A percentile compares a stretch with the other conserved stretches of the same genome.
Evolutionary conservation across 2,329 filamentous ascomycete species (phyloP).

Genomic region (Fusarium marasasianum): DNA sequence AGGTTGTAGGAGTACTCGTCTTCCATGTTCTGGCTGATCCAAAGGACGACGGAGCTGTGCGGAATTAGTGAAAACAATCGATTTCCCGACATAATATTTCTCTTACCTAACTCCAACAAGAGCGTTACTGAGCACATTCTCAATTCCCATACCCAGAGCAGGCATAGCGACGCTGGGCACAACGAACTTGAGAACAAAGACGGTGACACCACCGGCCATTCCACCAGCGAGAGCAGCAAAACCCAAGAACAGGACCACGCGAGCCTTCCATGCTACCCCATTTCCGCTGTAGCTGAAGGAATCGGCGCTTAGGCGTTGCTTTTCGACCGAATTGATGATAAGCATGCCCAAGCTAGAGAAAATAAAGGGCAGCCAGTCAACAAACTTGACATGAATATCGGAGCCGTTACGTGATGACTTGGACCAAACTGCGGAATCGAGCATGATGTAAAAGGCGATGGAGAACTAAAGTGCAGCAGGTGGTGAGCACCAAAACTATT

Average conservation of each 20-base stretch:
- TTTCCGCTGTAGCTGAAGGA: slow-evolving; percentile 69
- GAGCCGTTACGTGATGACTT: slow-evolving; percentile 68
- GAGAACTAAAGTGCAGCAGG: slow-evolving; percentile 60
- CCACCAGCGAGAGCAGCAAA: slow-evolving; percentile 73
- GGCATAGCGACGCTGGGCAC: slow-evolving; percentile 67
- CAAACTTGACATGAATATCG: slow-evolving; percentile 69
- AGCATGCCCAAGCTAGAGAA: slow-evolving; percentile 75
- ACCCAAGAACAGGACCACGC: slow-evolving; percentile 73
- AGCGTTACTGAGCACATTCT: slow-evolving; percentile 73
- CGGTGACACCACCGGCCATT: slow-evolving; percentile 75
- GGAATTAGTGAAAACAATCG: slow-evolving; percentile 21
- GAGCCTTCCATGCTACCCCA: slow-evolving; percentile 74
- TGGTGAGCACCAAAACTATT: slow-evolving; percentile 18
- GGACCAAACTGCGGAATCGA: slow-evolving; percentile 74
- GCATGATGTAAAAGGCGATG: slow-evolving; percentile 73
- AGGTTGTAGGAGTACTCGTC: slow-evolving; percentile 77
- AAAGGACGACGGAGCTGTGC: slow-evolving; percentile 68
- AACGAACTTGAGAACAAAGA: slow-evolving; percentile 72
- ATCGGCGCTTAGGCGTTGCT: slow-evolving; percentile 71
- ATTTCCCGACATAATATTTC: not conserved
- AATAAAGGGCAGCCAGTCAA: slow-evolving; percentile 76
- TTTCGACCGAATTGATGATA: slow-evolving; percentile 76
- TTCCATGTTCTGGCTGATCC: slow-evolving; percentile 78
- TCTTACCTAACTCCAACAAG: slow-evolving; percentile 68
- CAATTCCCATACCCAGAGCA: slow-evolving; percentile 70